Evolutionary conservation across 805 yeast genomes (phyloP), one percentile per base, ranked within the genome.

Genomic region (Isabelozyma pseudorhagii): DNA sequence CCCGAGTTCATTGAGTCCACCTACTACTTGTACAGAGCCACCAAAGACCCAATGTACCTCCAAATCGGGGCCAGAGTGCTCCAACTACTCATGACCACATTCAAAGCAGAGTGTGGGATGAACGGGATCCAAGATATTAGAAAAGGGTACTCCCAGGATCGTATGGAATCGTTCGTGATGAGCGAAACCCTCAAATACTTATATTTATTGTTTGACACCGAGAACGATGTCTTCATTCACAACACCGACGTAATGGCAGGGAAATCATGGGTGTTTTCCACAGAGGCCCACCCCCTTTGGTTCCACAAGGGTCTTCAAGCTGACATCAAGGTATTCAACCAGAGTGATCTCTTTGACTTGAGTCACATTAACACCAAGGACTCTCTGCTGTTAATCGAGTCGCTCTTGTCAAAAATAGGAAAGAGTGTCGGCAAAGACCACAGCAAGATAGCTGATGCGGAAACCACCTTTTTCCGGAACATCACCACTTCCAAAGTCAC

Each of bases 211-310:
- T 92, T 92, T 69, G 96, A 90, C 61, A 84, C 76, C 13, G 77
- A 74, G 5, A 83, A 90, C 61, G 69, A 67, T 27, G 52, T 60
- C 3, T 66, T 70, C 38, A 57, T 74, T n/a, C 79, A 74, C 54
- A 38, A 42, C 17, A 40, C 54, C 5, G 31, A 53, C 11, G 41
- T 50, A 13, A 70, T 74, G 77, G 52, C 47, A 8, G 48, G 51
- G n/a, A 74, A 82, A 52, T 79, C 81, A 49, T 76, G 82, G 69
- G 55, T 79, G 0, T 87, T 91, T 65, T 81, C 93, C 10, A 92
- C 98, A 0, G 98, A 92, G 60, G 97, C 92, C 0, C 98, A 92
- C 65, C 96, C 96, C 3, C 64, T 91, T 53, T 89, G 97, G 96
- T 73, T 79, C 47, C 80, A 80, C 44, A 50, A 60, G 41, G 40